Evolutionary conservation across 1,139 yeast genomes (phyloP).

Genomic region (Scheffersomyces titani): DNA sequence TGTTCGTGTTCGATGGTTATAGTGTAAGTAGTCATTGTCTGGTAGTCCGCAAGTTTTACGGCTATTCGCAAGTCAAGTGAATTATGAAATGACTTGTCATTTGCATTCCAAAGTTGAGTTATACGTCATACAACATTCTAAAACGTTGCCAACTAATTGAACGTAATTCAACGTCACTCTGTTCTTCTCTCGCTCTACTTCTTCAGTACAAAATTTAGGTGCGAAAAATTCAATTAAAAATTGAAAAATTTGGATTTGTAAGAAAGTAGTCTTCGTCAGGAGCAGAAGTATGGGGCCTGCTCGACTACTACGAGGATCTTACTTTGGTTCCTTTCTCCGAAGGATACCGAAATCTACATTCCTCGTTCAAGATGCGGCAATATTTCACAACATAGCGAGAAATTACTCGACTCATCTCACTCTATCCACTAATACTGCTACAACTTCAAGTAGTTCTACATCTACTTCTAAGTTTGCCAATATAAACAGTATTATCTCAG

Average conservation of each 20-base stretch:
- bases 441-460: neutral
- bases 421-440: neutral
- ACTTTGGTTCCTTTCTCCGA: neutral
- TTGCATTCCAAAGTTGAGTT: neutral
- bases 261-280: neutral
- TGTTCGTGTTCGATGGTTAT: neutral
- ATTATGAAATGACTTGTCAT: neutral
- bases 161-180: neutral
- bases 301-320: neutral
- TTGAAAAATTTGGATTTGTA: neutral
- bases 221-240: neutral
- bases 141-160: neutral
- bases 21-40: too few relatives aligned
- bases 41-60: neutral
- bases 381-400: neutral
- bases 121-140: neutral
- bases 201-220: neutral
- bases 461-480: neutral
- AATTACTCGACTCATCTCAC: neutral
- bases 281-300: neutral
- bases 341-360: neutral
- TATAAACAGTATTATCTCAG: neutral
- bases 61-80: neutral
- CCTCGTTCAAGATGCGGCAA: neutral
- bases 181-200: neutral